These are phyloP conservation scores for Helichrysum umbraculigerum DNA, from an alignment of 129 eudicot genomes.

Conservation along the genomic window DNA sequence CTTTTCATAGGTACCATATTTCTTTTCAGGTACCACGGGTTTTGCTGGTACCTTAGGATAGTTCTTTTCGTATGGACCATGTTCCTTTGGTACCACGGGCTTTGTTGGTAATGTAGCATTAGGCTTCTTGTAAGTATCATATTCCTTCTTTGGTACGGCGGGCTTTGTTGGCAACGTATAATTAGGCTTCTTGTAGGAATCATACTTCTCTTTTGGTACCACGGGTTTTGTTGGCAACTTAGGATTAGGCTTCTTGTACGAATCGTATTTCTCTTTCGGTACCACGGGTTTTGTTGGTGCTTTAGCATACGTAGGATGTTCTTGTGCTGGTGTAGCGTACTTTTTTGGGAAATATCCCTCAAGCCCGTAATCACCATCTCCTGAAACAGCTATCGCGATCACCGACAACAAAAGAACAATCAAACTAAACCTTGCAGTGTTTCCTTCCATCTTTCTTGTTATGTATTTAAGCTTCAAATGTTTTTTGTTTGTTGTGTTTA, in stretches of 20 bases:
- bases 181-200: neutral
- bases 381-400: constrained; percentile 14
- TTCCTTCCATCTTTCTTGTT: constrained; percentile 31
- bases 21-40: constrained; percentile 12
- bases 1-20: neutral
- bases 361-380: constrained; percentile 34
- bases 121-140: neutral
- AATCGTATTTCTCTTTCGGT: constrained; percentile 11
- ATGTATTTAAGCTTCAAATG: neutral
- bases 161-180: constrained; percentile 23
- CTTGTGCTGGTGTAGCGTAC: neutral
- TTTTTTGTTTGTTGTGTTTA: constrained; percentile 21
- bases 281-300: constrained; percentile 22
- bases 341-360: constrained; percentile 14
- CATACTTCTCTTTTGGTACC: constrained; percentile 16
- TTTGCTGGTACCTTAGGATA: constrained; percentile 22
- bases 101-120: constrained; percentile 22
- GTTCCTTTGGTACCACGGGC: constrained; percentile 8
- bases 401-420: constrained; percentile 23
- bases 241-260: constrained; percentile 9
- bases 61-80: neutral
- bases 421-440: constrained; percentile 1
- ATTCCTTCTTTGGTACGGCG: constrained; percentile 12
- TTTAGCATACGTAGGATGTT: constrained; percentile 8
- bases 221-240: constrained; percentile 27